phyloP scores from a whole-genome alignment of 306 rosid genomes.

The Vigna nakashimae region DNA sequence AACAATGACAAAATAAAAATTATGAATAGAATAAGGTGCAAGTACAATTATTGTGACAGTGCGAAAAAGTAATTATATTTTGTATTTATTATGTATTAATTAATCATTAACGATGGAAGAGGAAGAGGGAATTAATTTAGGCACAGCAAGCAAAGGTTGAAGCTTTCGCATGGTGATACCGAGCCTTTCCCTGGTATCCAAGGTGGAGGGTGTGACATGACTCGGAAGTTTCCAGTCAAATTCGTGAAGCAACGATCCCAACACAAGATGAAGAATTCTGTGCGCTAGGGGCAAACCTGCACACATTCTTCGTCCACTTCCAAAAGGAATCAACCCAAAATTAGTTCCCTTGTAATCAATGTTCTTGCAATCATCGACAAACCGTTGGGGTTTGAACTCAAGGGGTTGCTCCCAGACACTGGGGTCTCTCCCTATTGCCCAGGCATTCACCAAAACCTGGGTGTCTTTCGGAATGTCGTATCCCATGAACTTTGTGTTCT shows the following conservation, averaged over 20 bases:
- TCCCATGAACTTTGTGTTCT: constrained; percentile 56
- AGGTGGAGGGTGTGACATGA: constrained; percentile 41
- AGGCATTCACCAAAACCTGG: constrained; percentile 59
- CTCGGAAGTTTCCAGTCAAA: constrained; percentile 64
- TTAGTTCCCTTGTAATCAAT: constrained; percentile 55
- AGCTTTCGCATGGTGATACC: constrained; percentile 56
- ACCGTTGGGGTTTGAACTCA: constrained; percentile 61
- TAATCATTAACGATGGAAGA: neutral
- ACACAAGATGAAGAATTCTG: constrained; percentile 48
- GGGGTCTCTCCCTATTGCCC: constrained; percentile 76
- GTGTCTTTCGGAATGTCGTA: constrained; percentile 59
- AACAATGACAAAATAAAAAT: too few relatives aligned
- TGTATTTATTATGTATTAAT: too few relatives aligned
- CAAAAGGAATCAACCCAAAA: constrained; percentile 58
- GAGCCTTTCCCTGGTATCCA: constrained; percentile 54
- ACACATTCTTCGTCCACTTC: constrained; percentile 68
- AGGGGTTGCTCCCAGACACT: constrained; percentile 55
- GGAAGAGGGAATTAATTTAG: constrained; percentile 27
- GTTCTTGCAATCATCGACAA: constrained; percentile 36
- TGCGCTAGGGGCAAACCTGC: constrained; percentile 63
- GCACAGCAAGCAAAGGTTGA: constrained; percentile 57
- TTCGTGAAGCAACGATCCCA: constrained; percentile 61
- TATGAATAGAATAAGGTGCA: too few relatives aligned
- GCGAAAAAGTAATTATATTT: too few relatives aligned
- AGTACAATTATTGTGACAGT: too few relatives aligned